A percentile compares a stretch with the other conserved stretches of the same genome.
phyloP scores from a whole-genome alignment of 768 basidiomycete species.

The Pisolithus albus region DNA sequence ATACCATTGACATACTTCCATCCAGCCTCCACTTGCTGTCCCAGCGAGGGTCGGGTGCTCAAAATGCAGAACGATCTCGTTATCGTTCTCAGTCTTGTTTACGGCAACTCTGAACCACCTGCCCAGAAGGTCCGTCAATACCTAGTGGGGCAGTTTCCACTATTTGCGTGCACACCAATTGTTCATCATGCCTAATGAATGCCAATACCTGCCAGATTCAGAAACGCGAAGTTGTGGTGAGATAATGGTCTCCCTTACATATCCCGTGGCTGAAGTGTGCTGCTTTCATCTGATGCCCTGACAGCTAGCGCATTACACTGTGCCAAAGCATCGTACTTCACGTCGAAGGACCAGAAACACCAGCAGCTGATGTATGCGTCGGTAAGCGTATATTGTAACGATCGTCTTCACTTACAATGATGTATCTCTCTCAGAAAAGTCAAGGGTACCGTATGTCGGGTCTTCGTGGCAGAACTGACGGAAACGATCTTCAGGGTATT shows the following conservation, averaged over 20 bases:
- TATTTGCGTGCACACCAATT: constrained; percentile 26
- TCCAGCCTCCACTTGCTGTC: constrained; percentile 47
- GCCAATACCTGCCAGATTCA: constrained; percentile 34
- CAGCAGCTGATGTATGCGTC: constrained; percentile 34
- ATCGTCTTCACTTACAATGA: constrained; percentile 32
- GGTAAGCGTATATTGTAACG: neutral
- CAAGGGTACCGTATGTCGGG: constrained; percentile 42
- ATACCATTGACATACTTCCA: constrained; percentile 33
- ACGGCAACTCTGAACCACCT: constrained; percentile 56
- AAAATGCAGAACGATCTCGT: constrained; percentile 31
- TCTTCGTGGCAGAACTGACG: constrained; percentile 32
- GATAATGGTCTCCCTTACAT: constrained; percentile 31
- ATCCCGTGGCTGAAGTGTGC: constrained; percentile 44
- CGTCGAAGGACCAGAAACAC: constrained; percentile 49
- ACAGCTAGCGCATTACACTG: constrained; percentile 37
- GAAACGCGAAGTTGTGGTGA: neutral
- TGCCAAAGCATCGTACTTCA: constrained; percentile 30
- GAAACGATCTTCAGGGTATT: constrained; percentile 48
- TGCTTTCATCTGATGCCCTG: constrained; percentile 48
- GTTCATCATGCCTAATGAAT: constrained; percentile 58
- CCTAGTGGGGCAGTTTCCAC: neutral
- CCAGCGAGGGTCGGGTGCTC: constrained; percentile 57
- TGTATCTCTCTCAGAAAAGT: constrained; percentile 41
- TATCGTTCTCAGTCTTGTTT: constrained; percentile 27
- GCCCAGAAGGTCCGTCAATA: constrained; percentile 1